phyloP scores from a whole-genome alignment of 306 rosid genomes.

The Lotus japonicus region DNA sequence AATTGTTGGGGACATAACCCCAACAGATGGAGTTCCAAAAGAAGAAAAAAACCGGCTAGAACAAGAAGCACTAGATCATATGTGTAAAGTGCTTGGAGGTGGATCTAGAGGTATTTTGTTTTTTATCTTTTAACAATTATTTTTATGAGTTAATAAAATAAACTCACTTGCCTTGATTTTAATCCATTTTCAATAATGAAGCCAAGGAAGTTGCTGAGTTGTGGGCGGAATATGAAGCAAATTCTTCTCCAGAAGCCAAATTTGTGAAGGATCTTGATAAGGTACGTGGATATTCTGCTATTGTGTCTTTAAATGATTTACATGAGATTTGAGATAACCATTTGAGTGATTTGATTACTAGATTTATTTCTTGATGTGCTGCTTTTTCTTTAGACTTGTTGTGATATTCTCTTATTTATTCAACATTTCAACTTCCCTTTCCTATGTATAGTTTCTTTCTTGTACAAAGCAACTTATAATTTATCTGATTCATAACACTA shows the following conservation, averaged over 20 bases:
- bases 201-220: constrained; percentile 74
- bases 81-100: constrained; percentile 93
- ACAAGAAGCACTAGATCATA: constrained; percentile 69
- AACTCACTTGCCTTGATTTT: constrained; percentile 13
- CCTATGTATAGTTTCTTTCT: not conserved
- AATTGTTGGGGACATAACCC: constrained; percentile 92
- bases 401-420: not conserved
- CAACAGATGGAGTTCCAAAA: constrained; percentile 76
- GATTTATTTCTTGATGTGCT: not conserved
- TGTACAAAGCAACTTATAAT: not conserved
- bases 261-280: constrained; percentile 91
- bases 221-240: constrained; percentile 83
- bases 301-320: constrained; percentile 14
- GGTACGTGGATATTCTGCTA: constrained; percentile 24
- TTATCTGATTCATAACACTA: not conserved
- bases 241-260: constrained; percentile 81
- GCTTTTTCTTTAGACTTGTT: not conserved
- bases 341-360: not conserved
- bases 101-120: constrained; percentile 59
- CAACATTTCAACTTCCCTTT: not conserved
- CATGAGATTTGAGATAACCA: not conserved
- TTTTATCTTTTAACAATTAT: constrained; percentile 2
- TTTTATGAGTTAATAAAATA: not conserved
- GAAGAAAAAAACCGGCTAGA: constrained; percentile 65
- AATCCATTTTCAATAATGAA: constrained; percentile 24